Evolutionary conservation across 768 basidiomycete species (phyloP).

Genomic region (Pisolithus marmoratus): DNA sequence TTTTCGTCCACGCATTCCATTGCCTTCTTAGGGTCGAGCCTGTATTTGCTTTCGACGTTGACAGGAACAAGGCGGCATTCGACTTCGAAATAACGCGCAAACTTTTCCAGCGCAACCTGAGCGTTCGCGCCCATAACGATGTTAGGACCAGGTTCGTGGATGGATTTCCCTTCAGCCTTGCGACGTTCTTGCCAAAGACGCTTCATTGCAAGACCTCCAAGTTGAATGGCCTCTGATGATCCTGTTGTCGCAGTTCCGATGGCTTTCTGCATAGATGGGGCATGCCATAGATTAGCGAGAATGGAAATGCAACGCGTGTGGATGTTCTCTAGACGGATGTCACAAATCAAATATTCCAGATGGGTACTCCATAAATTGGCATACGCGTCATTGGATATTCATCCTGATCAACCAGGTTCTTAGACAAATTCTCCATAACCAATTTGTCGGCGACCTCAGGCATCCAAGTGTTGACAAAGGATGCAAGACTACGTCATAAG

Average conservation of each 20-base stretch:
- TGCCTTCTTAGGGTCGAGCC: conserved; percentile 64
- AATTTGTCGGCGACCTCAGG: conserved; percentile 46
- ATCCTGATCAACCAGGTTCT: conserved; percentile 66
- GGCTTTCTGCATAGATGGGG: conserved; percentile 46
- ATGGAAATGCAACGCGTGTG: conserved; percentile 47
- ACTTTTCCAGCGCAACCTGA: conserved; percentile 67
- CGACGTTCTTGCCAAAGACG: conserved; percentile 63
- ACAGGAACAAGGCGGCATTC: conserved; percentile 62
- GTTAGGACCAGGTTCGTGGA: conserved; percentile 61
- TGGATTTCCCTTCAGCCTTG: conserved; percentile 59
- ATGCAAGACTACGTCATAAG: conserved; percentile 38
- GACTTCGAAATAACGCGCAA: conserved; percentile 63
- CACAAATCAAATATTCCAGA: neutral
- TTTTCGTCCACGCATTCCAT: conserved; percentile 68
- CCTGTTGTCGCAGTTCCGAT: conserved; percentile 70
- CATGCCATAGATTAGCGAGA: conserved; percentile 66
- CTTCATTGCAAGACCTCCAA: conserved; percentile 70
- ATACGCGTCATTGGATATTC: conserved; percentile 59
- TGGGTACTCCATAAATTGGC: conserved; percentile 1
- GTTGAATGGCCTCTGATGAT: conserved; percentile 66
- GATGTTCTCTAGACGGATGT: conserved; percentile 29
- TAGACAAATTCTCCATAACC: conserved; percentile 58
- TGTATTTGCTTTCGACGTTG: conserved; percentile 61
- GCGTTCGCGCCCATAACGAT: conserved; percentile 65
- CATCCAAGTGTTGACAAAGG: conserved; percentile 70